phyloP scores from a whole-genome alignment of 257 asterid species.

The Fraxinus anomala region DNA sequence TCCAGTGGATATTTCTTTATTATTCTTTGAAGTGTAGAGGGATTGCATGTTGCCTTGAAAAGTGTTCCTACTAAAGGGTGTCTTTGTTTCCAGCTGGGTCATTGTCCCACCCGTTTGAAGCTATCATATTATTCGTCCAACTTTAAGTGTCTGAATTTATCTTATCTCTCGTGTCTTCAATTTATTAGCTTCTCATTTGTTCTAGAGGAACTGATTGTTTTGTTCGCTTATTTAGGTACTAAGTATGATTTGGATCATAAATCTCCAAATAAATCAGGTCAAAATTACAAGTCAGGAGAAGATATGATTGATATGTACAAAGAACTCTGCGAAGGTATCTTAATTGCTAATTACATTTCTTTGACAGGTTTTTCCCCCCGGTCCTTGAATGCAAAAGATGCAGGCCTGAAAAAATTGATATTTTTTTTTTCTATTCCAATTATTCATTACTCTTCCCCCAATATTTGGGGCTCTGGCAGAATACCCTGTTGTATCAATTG shows the following conservation, averaged over 20 bases:
- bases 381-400: not conserved
- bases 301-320: constrained; percentile 90
- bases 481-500: constrained; percentile 88
- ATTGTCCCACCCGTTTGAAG: not conserved
- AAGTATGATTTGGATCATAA: constrained; percentile 90
- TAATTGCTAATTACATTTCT: constrained; percentile 17
- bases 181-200: constrained; percentile 26
- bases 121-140: not conserved
- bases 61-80: constrained; percentile 1
- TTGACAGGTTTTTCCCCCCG: constrained; percentile 12
- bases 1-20: not conserved
- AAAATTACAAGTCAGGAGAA: constrained; percentile 90
- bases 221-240: constrained; percentile 61
- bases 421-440: constrained; percentile 15
- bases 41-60: not conserved
- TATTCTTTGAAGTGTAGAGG: constrained; percentile 8
- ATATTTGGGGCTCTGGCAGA: constrained; percentile 45
- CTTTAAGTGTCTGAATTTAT: constrained; percentile 22
- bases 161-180: constrained; percentile 5
- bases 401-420: not conserved
- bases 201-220: constrained; percentile 28
- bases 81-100: constrained; percentile 12
- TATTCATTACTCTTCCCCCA: constrained; percentile 14
- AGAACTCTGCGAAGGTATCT: constrained; percentile 80
- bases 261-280: constrained; percentile 79